Evolutionary conservation across 331 rosid genomes (phyloP), one percentile per base, ranked within the genome.

Genomic region (Malus hybrid): DNA sequence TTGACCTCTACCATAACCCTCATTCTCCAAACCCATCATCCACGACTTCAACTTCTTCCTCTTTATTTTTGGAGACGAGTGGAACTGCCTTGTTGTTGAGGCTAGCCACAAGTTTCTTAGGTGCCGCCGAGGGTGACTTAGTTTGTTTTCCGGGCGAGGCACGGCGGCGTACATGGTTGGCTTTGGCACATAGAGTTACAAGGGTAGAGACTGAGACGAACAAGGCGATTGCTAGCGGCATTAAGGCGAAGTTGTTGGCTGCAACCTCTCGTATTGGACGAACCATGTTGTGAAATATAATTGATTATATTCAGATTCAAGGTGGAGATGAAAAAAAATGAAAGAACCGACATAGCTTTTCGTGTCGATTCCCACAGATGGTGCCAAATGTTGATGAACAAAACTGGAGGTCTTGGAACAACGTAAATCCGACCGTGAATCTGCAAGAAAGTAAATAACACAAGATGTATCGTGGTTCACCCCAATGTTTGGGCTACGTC

Each of bases 1-100:
- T 84, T 39, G 73, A 69, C 77, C 79, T 84, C 70, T 84, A 81
- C 90, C 90, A 87, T 69, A 87, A 55, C 20, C 90, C 75, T n/a
- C 11, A 24, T 4, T 86, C 88, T 29, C 69, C 73, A 52, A 61
- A 46, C 6, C 33, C 54, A 6, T 52, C 73, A 24, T 24, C 24
- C 24, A 24, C 75, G 20, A 20, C 75, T 68, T 39, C 74, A 6
- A 5, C 28, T 69, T 44, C 7, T 18, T 12, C 4, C 80, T 34
- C 29, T 19, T 52, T 67, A 63, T 64, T 71, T 46, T 54, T 24
- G 63, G 55, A 10, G 2, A 31, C 1, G 15, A 15, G 10, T 60
- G 73, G 65, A 44, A 81, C 54, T 55, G 46, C 81, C 73, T 65
- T 71, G 73, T 64, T 74, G n/a, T 31, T 36, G 62, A 82, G 6